Base-by-base conservation (phyloP, 2,329 filamentous ascomycete genomes). In the Cladosporium sp. region DNA sequence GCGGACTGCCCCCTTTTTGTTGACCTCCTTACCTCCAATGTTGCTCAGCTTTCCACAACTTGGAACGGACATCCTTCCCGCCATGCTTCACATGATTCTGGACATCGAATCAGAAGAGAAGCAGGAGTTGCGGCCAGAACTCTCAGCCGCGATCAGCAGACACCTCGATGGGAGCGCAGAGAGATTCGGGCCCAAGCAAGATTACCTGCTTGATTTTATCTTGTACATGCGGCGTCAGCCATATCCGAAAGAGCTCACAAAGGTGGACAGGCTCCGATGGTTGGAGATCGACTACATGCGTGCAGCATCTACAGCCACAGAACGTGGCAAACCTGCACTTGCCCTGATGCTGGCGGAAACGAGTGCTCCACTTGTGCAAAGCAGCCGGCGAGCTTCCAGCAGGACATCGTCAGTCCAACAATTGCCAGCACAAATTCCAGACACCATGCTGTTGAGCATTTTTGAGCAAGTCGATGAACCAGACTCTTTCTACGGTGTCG, bases 401-500 rank as follows among this genome's bases (percentile, higher is more conserved):
- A 62, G 69, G 47, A 50, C 58, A 10, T 68, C 68, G 25, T 20
- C 61, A 5, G 24, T 36, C 22, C 62, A 61, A 6, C 60, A 62
- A 44, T 22, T 60, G 3, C 85, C 71, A 12, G 68, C 68, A 1
- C 64, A 69, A 25, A 58, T 78, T 24, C 82, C 89, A 6, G 80
- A 83, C 3, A 84, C 89, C 28, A 79, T 95, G 1, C 77, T 97
- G 12, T 80, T 96, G 44, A 78, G 83, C 0, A 92, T 99, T 2
- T 99, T 94, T 70, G 88, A 90, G 68, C 93, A 90, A 60, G 89
- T 99, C 47, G 92, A 97, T 68, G 95, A 99, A 67, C 93, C 92
- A 1, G 94, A 99, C 71, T 88, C 91, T 0, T 99, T 96, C 71
- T 99, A 99, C 69, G 95, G 94, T 3, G 81, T 97, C 7, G 84